Base-by-base conservation (phyloP, 2,329 filamentous ascomycete genomes). In the Sphaceloma murrayae region DNA sequence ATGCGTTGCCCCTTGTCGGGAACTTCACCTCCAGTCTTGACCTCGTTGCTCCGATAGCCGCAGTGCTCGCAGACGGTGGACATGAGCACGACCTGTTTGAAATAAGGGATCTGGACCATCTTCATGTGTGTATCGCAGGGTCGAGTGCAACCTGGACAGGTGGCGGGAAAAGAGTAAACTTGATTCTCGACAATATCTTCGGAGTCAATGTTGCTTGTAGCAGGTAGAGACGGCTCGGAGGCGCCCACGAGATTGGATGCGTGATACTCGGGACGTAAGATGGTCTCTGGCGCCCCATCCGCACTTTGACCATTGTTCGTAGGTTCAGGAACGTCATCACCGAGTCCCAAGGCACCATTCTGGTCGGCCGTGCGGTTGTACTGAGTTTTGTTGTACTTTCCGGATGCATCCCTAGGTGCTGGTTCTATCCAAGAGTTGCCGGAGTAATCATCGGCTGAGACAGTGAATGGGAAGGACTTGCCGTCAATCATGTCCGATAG, bases 371-470 rank as follows among this genome's bases (percentile, higher is more conserved):
- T 89, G 48, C 91, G 80, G 44, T 78, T 65, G 60, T 91, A 98
- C 58, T 95, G 85, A 49, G 77, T 75, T 62, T 89, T 86, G 52
- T 78, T 77, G 77, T 88, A 95, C 66, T 95, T 95, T 54, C 84
- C 83, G n/a, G 85, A 82, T 51, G 78, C 80, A 49, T 80, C 75
- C 19, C 65, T 56, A 49, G 85, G 76, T 52, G 87, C 82, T 10
- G 91, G 91, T 36, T 93, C 82, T 56, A 98, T 94, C 74, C 88
- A 96, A 2, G 87, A 94, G 71, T 98, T 98, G 45, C 91, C 91
- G 1, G 88, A 84, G 2, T 85, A 83, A 60, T 98, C 91, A 60
- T 98, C 87, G 36, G 95, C 70, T 30, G 78, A 82, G 38, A 98
- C 66, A 40, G 85, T 82, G 73, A 98, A 95, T 17, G 91, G 91